Evolutionary conservation across 768 basidiomycete genomes (phyloP).

Genomic region (Trametes meyenii): DNA sequence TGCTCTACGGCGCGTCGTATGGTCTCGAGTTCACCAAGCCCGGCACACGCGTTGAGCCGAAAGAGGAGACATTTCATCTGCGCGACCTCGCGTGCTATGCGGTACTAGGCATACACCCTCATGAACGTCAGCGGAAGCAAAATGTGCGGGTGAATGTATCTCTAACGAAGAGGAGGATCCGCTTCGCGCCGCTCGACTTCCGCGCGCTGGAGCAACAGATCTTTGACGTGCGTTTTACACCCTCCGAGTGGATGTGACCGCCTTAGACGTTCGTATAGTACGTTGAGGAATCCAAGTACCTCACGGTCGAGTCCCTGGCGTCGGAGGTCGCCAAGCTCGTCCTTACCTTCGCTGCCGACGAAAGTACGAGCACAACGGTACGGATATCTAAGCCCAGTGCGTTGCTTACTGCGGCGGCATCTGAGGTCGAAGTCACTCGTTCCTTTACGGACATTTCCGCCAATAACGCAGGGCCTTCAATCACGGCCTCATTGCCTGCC

Average conservation of each 20-base stretch:
- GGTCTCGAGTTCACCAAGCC: constrained; percentile 42
- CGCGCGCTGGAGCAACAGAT: constrained; percentile 42
- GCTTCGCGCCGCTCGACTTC: constrained; percentile 40
- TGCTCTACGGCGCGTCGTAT: constrained; percentile 52
- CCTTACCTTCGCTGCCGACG: constrained; percentile 36
- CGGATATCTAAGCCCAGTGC: constrained; percentile 75
- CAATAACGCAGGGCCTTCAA: background rate
- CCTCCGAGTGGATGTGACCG: background rate
- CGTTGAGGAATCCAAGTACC: constrained; percentile 50
- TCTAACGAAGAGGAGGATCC: constrained; percentile 28
- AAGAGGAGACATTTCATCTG: constrained; percentile 31
- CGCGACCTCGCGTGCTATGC: constrained; percentile 50
- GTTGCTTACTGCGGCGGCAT: constrained; percentile 61
- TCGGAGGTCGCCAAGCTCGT: constrained; percentile 54
- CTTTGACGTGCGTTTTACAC: constrained; percentile 38
- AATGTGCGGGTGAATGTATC: constrained; percentile 55
- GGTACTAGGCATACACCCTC: constrained; percentile 69
- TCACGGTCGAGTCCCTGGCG: constrained; percentile 73
- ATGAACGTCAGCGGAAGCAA: constrained; percentile 69
- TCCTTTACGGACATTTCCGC: constrained; percentile 32
- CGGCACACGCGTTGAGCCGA: constrained; percentile 18
- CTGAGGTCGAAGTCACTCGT: constrained; percentile 64
- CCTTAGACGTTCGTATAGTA: constrained; percentile 39
- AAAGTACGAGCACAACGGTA: constrained; percentile 45
- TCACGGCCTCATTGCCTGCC: background rate